These are phyloP conservation scores for Cladophialophora bantiana DNA, from an alignment of 2,329 filamentous ascomycete genomes.

Conservation along the genomic window DNA sequence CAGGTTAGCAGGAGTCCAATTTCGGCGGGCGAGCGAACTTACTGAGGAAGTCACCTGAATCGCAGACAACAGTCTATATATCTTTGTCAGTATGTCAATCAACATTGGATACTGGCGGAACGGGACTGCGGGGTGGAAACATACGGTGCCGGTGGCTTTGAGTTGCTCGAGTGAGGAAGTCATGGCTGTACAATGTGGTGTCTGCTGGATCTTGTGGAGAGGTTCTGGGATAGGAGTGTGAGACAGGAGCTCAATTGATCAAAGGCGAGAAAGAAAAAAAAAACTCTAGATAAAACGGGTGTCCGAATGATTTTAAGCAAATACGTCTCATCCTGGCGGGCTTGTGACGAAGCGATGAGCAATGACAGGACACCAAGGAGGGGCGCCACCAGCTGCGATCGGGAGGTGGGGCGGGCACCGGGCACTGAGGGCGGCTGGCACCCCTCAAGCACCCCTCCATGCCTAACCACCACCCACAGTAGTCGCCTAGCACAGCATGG, in stretches of 20 bases:
- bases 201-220: background rate
- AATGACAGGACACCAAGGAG: slow-evolving; percentile 1
- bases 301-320: background rate
- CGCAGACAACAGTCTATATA: slow-evolving; percentile 85
- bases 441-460: background rate
- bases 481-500: background rate
- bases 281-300: background rate
- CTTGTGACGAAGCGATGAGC: slow-evolving; percentile 9
- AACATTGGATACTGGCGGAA: slow-evolving; percentile 4
- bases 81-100: slow-evolving; percentile 18
- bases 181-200: slow-evolving; percentile 61
- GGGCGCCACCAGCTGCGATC: slow-evolving; percentile 4
- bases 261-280: background rate
- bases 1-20: slow-evolving; percentile 38
- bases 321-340: slow-evolving; percentile 1
- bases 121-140: slow-evolving; percentile 51
- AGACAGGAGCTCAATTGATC: background rate
- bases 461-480: background rate
- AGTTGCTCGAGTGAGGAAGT: slow-evolving; percentile 92
- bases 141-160: slow-evolving; percentile 94
- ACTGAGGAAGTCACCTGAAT: slow-evolving; percentile 91
- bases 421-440: background rate
- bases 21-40: slow-evolving; percentile 50
- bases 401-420: background rate
- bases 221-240: background rate